phyloP scores from a whole-genome alignment of 176 grass and related monocot genomes.

The Cocos nucifera region DNA sequence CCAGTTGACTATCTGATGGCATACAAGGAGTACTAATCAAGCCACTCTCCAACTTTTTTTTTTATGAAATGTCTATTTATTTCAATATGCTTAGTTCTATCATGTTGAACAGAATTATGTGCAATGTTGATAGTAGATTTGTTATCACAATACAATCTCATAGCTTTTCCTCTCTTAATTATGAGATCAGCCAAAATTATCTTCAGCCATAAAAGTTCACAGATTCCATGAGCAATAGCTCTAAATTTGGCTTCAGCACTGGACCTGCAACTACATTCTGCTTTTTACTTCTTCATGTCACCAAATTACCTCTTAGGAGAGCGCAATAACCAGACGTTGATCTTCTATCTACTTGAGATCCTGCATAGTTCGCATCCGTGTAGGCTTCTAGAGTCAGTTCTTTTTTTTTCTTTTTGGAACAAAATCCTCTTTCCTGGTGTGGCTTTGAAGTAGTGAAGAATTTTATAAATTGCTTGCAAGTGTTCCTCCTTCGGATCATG shows the following conservation, averaged over 20 bases:
- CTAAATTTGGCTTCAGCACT: slow-evolving; percentile 1
- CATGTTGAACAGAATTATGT: background rate
- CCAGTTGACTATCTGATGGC: background rate
- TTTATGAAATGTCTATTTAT: slow-evolving; percentile 8
- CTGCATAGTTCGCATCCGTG: background rate
- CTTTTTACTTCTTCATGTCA: slow-evolving; percentile 18
- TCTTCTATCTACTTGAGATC: background rate
- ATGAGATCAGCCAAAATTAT: background rate
- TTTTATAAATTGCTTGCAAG: background rate
- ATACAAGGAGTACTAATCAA: background rate
- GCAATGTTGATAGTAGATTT: background rate
- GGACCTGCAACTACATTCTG: background rate
- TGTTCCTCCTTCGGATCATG: slow-evolving; percentile 3
- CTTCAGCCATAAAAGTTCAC: slow-evolving; percentile 12
- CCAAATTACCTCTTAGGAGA: background rate
- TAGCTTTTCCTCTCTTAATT: background rate
- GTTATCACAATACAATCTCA: slow-evolving; percentile 8
- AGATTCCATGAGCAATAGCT: slow-evolving; percentile 1
- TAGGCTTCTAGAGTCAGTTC: background rate
- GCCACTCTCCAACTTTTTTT: background rate
- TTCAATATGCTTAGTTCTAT: slow-evolving; percentile 4
- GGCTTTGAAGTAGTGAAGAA: background rate
- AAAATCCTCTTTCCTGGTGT: background rate
- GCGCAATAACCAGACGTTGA: background rate
- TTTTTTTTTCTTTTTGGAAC: background rate